Base-by-base conservation (phyloP, 2,329 filamentous ascomycete species). In the Apiospora aurea region DNA sequence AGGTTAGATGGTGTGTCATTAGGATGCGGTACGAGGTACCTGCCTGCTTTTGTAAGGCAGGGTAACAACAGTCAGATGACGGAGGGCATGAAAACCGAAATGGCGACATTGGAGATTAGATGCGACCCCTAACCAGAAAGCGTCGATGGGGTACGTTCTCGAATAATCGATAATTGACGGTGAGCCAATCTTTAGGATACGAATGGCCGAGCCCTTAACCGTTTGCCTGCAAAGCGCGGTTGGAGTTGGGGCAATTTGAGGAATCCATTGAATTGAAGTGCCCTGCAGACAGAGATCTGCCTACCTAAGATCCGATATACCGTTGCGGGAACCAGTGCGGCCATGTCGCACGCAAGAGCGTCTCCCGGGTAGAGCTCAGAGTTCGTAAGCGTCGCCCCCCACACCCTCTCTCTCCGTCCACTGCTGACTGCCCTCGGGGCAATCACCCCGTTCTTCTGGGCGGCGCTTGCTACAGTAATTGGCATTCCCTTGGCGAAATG, bases 101-200 rank as follows among this genome's bases (percentile, higher is more conserved):
- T 64, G 57, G 57, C 57, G 57, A 64, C 29, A 64, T 64, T 64
- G 57, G 57, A 64, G 57, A 64, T 41, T 64, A 34, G 57, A 64
- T 64, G 57, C 34, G 57, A 64, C 57, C 57, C 57, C 34, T 41
- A 11, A 61, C 53, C 51, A 24, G 8, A 43, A 43, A 43, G 5
- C 51, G 51, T 16, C 8, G 51, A 57, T 29, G 51, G 46, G 46
- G 21, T 49, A n/a, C 18, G 46, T 49, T 99, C 46, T 49, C 46
- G 46, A 49, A 49, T n/a, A 49, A n/a, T 49, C 46, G 46, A 49
- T 43, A 43, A 43, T 43, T 43, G 41, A 43, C 41, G 41, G 41
- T 43, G 41, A 43, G 41, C 41, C 41, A 43, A 43, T 43, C 10
- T 43, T 43, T 43, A 43, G 41, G 41, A 43, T 43, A 43, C 41